Percentiles rank a stretch among this genome's conserved stretches.
phyloP scores from a whole-genome alignment of 2,329 filamentous ascomycete species.

The Alternaria solani region DNA sequence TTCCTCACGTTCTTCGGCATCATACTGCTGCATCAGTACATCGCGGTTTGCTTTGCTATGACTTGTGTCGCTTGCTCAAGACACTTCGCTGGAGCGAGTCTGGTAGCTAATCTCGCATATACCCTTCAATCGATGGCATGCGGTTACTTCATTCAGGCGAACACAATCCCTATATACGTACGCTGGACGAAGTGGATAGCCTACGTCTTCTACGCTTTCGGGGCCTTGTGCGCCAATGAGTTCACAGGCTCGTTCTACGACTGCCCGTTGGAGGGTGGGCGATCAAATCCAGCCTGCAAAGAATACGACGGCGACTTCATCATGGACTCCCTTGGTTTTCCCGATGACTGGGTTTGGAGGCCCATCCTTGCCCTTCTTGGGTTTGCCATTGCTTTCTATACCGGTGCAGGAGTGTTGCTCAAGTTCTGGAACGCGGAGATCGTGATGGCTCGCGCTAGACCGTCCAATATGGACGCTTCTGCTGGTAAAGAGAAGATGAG shows the following conservation, averaged over 20 bases:
- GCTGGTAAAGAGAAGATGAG: conserved; percentile 75
- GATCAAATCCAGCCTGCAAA: conserved; percentile 69
- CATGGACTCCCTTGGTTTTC: conserved; percentile 73
- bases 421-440: conserved; percentile 73
- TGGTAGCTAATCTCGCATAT: conserved; percentile 76
- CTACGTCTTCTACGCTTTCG: conserved; percentile 74
- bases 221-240: conserved; percentile 75
- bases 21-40: conserved; percentile 74
- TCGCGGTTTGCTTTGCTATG: conserved; percentile 75
- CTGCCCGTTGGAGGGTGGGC: conserved; percentile 71
- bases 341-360: conserved; percentile 70
- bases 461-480: conserved; percentile 65
- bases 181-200: conserved; percentile 77
- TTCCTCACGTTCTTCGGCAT: conserved; percentile 78
- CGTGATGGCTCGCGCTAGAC: conserved; percentile 69
- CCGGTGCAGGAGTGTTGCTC: conserved; percentile 67
- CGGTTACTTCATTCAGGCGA: conserved; percentile 77
- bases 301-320: conserved; percentile 75
- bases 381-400: conserved; percentile 70
- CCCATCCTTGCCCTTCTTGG: conserved; percentile 70
- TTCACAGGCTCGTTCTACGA: conserved; percentile 76
- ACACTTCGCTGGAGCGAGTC: conserved; percentile 73
- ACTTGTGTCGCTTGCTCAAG: conserved; percentile 71
- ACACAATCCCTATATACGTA: conserved; percentile 78
- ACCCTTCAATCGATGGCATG: conserved; percentile 78